Base-by-base conservation (phyloP, 2,329 filamentous ascomycete genomes). In the Sclerotinia glacialis region DNA sequence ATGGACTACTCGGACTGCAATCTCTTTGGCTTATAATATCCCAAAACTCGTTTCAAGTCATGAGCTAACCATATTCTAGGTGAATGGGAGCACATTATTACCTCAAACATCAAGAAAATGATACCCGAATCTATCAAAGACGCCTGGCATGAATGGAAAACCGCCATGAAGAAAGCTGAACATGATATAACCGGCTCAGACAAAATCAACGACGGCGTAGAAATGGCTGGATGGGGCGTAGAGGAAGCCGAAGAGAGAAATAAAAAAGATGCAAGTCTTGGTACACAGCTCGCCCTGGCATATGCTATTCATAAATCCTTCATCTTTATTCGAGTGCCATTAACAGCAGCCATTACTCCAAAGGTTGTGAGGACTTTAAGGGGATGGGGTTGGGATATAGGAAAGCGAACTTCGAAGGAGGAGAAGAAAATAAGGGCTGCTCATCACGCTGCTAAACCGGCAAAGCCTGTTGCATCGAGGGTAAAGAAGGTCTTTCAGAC, bases 241-340 rank as follows among this genome's bases (percentile, higher is more conserved):
- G 83, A 86, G 70, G 82, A 88, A 74, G 88, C 89, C 1, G 82
- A 88, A 70, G 80, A 83, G 75, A 80, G 80, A 71, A 85, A 87
- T 74, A 81, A 83, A 69, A 83, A 83, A 53, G 87, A 88, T 77
- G 91, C 91, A 58, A 95, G 92, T 95, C 78, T 89, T 44, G 86
- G 83, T 62, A 98, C 95, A 11, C 93, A 97, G 76, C 82, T 99
- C 40, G 93, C 92, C 21, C 84, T 99, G 59, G 95, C 95, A 16
- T 99, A 99, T 76, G 94, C 94, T 37, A 92, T 99, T 67, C 95
- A 99, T 83, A 99, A 99, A 81, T 96, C 91, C 73, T 92, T 98
- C 78, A 97, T 99, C 74, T 97, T 99, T 78, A 78, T 98, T 71
- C 87, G 95, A n/a, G 92, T 99, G 12, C 95, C 95, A 11, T 80